Base-by-base conservation (phyloP, 768 basidiomycete genomes). In the Trametes coccinea region DNA sequence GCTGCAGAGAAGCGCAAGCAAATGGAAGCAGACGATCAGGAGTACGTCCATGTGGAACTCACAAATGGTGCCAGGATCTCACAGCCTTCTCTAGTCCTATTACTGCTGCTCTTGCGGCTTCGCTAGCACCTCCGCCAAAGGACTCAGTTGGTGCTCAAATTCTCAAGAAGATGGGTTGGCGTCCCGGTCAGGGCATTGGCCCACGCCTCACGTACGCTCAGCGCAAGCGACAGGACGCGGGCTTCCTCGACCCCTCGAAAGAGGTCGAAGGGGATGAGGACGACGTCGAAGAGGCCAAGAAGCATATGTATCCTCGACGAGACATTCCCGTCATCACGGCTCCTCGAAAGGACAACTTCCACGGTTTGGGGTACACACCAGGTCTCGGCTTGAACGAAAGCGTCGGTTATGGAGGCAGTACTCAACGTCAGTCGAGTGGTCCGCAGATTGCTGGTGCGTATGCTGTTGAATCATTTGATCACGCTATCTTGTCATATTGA, bases 121-220 rank as follows among this genome's bases (percentile, higher is more conserved):
- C 90, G 0, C 78, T 97, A 43, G 80, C 90, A 13, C 89, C 92
- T 7, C 77, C 91, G 2, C 83, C 92, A 0, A 83, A 86, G 27
- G 88, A 93, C 61, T 93, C 93, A 2, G 81, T 87, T 30, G 96
- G 96, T 0, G 88, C 91, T 3, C 85, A 86, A 39, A 85, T 98
- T 6, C 81, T 99, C 56, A 89, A 88, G 77, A 95, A 93, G 76
- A 95, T 98, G 89, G 96, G 97, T 0, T 98, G 97, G 96, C 80
- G 89, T 44, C 74, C 86, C 0, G 97, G 95, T 1, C 94, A 95
- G 74, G 97, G 96, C 11, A 86, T 98, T 17, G 97, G 96, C 0
- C 94, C 95, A 4, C 84, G 96, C 10, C 79, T 98, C 33, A 86
- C 92, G 4, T 82, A 89, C 64, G 81, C 85, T 39, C 86, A 92